Evolutionary conservation across 345 rosid genomes (phyloP), one percentile per base, ranked within the genome.

Genomic region (Salix koriyanagi): DNA sequence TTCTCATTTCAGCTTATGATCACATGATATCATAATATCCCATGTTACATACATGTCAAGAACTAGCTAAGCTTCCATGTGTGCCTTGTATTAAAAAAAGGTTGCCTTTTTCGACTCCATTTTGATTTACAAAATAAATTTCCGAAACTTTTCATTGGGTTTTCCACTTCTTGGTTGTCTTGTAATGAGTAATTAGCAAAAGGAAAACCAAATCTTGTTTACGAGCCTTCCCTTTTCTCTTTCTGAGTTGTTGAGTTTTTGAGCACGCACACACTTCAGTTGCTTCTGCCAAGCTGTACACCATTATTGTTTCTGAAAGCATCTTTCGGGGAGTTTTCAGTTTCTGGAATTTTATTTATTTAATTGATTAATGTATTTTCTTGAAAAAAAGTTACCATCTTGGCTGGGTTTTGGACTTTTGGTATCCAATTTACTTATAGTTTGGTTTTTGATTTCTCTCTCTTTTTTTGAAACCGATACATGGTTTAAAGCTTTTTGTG

Each of bases 221-320:
- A 42, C 71, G 52, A 65, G 34, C 67, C 66, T 23, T 60, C 56
- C 72, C 4, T 73, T 73, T 71, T 85, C 76, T 78, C 70, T 32
- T 73, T 56, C 75, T 80, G 79, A 77, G 69, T 67, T 76, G 71
- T 74, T 77, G 82, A 77, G 75, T 70, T 73, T 54, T 75, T 66
- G 19, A 12, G 58, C 21, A 66, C 77, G 66, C 62, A 66, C 77
- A 61, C 62, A 4, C 36, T 76, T 23, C 39, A 13, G 66, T 64
- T 80, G 72, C 42, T 70, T 68, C 61, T 75, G 72, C 72, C 77
- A 18, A 78, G 82, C 82, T 80, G 83, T 82, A 65, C 83, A 23
- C 84, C 77, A 80, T 83, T 83, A 74, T 78, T 71, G 66, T 60
- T 75, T 15, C 79, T 32, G 62, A 18, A 7, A 74, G 25, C 66